Evolutionary conservation across 2,329 filamentous ascomycete species (phyloP), one percentile per base, ranked within the genome.

Genomic region (Scedosporium apiospermum): DNA sequence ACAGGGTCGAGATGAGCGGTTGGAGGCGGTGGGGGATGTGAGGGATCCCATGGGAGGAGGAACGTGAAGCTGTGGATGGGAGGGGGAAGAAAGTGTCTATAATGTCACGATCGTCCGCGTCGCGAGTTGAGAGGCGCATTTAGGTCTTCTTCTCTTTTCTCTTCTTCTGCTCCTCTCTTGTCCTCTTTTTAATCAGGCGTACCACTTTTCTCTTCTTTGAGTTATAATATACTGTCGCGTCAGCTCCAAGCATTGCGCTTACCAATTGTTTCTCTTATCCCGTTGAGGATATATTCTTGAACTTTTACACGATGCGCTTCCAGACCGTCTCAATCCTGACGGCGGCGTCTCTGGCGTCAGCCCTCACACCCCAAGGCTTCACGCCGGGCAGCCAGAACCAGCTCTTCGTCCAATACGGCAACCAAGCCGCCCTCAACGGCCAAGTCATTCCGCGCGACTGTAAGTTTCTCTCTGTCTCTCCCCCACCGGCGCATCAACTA

Each of bases 291-390:
- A 34, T 58, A 18, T 10, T 1, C 18, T n/a, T 38, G 18, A 55
- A 42, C 30, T 41, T n/a, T 16, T 6, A 61, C n/a, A 61, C n/a
- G 12, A 61, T 61, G 60, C 60, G 46, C 69, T 62, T 60, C 38
- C 62, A 63, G 18, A 23, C 60, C 49, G 41, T 60, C 44, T 64
- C 63, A 34, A 66, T 76, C 62, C 67, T 72, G 49, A 70, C 69
- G 59, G 71, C 72, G 42, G 71, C 71, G 53, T 69, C 74, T 41
- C 62, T 70, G 46, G 69, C 71, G 23, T 68, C 75, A 30, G 78
- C 76, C 9, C 69, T 69, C 7, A 79, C 78, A 12, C 78, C 78
- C 4, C 57, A 68, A 9, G 75, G 76, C 27, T 80, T 80, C 66
- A 65, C 70, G 57, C 78, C 78, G 1, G 68, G 69, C 16, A 70